Evolutionary conservation across 1,284 basidiomycete species (phyloP).

Genomic region (Boletus semigastroideus): DNA sequence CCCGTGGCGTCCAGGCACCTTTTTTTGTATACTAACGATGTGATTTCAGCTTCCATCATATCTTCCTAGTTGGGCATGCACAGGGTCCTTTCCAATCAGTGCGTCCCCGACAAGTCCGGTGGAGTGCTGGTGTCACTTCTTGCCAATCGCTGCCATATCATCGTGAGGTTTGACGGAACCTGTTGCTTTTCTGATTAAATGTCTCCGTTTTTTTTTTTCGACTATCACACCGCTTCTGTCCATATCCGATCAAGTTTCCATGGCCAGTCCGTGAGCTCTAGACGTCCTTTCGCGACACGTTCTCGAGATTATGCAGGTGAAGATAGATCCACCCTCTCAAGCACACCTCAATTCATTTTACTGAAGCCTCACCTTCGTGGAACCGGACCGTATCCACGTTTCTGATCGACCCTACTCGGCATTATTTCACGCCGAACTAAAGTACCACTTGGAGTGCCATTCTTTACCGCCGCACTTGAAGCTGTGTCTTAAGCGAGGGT

Average conservation of each 20-base stretch:
- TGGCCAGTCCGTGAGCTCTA: not conserved
- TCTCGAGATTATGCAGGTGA: not conserved
- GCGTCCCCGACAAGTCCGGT: slow-evolving; percentile 10
- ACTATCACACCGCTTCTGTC: too few relatives aligned
- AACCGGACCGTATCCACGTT: not conserved
- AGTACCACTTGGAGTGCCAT: not conserved
- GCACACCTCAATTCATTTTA: not conserved
- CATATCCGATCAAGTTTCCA: not conserved
- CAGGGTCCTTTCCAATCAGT: not conserved
- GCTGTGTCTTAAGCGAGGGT: slow-evolving; percentile 17
- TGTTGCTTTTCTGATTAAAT: not conserved
- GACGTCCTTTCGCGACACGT: not conserved
- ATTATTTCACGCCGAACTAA: not conserved
- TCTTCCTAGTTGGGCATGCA: not conserved
- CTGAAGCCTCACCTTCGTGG: not conserved
- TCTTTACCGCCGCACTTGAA: not conserved
- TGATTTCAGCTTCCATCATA: not conserved
- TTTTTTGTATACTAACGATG: not conserved
- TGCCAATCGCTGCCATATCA: slow-evolving; percentile 8
- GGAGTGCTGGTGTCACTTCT: not conserved
- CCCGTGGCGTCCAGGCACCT: not conserved
- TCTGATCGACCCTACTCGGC: not conserved
- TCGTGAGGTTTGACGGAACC: slow-evolving; percentile 1
- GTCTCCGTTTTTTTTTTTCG: not conserved
- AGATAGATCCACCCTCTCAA: not conserved